Evolutionary conservation across 495 filamentous ascomycete genomes (phyloP), one percentile per base, ranked within the genome.

Genomic region (Hypoxylon rickii): DNA sequence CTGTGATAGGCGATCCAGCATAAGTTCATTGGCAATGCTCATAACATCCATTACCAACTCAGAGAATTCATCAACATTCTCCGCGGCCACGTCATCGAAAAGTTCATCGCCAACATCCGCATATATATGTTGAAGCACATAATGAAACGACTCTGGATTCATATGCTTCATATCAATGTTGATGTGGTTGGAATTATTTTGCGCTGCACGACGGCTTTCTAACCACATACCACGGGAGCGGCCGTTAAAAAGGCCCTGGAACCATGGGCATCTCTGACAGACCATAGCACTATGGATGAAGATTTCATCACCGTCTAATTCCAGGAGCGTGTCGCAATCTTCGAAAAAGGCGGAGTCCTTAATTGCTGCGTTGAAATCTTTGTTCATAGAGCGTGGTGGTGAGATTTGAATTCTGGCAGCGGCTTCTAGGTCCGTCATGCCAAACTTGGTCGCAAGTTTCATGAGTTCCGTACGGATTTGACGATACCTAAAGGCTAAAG

Each of bases 31-130:
- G 7, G 91, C 89, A 31, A 91, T 86, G 47, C 84, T 86, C 80
- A 96, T 86, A 22, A 97, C 89, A 52, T 96, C 93, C 73, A 97
- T 80, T n/a, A 97, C 75, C 24, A 94, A 74, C 59, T 97, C 90
- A 7, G 92, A 79, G 54, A 96, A 92, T 41, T 89, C 85, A 44
- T 96, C 90, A 13, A 95, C 73, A 49, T 86, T 82, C 21, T 82
- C 80, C 44, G 80, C 79, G 15, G 87, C 78, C 16, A 92, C 79
- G 40, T 88, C 80, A 50, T 96, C 86, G 63, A 97, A 97, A 10
- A 97, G 76, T 42, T 89, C 85, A 20, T 83, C 80, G 2, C 90
- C 92, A 41, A 79, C 79, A 67, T 97, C 94, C 1, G 88, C 83
- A 67, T 98, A 98, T 0, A 97, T 67, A 66, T 92, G 85, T 16